A percentile compares a stretch with the other conserved stretches of the same genome.
Conservation (phyloP, 139 green algal genomes). For the Chlamydomonas applanata region DNA sequence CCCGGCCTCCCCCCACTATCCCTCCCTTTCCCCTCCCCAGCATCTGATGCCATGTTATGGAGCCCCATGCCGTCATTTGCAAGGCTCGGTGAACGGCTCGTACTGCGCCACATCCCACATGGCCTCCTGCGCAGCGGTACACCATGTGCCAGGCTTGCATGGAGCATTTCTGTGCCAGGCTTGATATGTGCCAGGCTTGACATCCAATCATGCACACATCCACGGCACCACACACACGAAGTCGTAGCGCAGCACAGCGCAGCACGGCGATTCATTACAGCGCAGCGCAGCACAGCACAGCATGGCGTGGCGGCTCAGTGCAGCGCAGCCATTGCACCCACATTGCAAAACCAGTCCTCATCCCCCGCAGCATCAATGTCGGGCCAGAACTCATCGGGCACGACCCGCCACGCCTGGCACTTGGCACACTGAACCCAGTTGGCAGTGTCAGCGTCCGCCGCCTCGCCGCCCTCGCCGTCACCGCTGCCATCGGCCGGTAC, state of each 20-base stretch:
- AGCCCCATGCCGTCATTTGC: conserved; percentile 16
- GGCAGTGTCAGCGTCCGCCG: conserved; percentile 6
- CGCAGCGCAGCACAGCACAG: too few species aligned
- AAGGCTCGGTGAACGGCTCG: conserved; percentile 20
- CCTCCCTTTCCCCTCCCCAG: too few species aligned
- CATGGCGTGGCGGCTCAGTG: background rate
- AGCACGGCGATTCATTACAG: too few species aligned
- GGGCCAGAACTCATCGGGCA: conserved; percentile 38
- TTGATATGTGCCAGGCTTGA: too few species aligned
- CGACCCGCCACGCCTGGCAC: conserved; percentile 27
- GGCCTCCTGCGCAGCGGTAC: conserved; percentile 20
- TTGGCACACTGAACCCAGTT: conserved; percentile 34
- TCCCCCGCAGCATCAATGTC: conserved; percentile 34
- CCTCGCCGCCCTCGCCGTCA: background rate
- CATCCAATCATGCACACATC: too few species aligned
- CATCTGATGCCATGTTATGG: background rate
- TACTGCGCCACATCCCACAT: conserved; percentile 24
- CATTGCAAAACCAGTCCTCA: conserved; percentile 38
- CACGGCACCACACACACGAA: too few species aligned
- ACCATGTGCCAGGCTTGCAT: background rate
- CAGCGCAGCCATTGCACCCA: background rate
- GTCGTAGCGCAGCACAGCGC: too few species aligned
- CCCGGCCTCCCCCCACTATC: too few species aligned
- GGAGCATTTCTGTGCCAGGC: too few species aligned
- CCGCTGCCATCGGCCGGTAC: background rate